These are phyloP conservation scores for Calonectria ilicicola DNA, from an alignment of 2,329 filamentous ascomycete genomes.

Conservation along the genomic window DNA sequence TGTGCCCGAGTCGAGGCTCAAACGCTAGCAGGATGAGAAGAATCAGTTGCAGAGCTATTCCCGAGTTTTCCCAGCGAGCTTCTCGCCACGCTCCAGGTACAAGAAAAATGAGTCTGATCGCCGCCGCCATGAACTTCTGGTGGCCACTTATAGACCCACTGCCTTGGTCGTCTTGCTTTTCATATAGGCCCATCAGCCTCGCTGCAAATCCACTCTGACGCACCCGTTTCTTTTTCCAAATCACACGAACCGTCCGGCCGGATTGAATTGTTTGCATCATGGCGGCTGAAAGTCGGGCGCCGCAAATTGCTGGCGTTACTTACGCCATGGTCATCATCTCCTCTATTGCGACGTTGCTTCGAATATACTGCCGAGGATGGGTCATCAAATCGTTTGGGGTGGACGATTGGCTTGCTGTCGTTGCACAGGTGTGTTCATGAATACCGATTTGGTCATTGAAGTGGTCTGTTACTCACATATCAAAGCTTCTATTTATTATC, in stretches of 20 bases:
- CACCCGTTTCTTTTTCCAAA: not conserved
- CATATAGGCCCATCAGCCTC: not conserved
- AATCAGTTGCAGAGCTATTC: not conserved
- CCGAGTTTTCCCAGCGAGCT: not conserved
- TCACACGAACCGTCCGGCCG: not conserved
- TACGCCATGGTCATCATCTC: not conserved
- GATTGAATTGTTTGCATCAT: not conserved
- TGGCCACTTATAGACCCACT: not conserved
- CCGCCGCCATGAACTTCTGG: not conserved
- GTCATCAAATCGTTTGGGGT: conserved; percentile 47
- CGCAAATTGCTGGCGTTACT: not conserved
- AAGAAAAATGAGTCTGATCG: not conserved
- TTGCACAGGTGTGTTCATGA: not conserved
- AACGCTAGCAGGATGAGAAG: not conserved
- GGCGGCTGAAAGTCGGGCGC: not conserved
- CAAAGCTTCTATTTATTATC: not conserved
- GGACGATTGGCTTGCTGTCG: conserved; percentile 50
- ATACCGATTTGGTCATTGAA: no score
- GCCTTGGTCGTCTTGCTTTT: not conserved
- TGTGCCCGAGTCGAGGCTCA: not conserved
- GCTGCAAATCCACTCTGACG: not conserved
- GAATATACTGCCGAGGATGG: conserved; percentile 48
- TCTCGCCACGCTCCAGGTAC: not conserved
- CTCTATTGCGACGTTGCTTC: conserved; percentile 23
- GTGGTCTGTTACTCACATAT: not conserved